Conservation (phyloP, 2,329 filamentous ascomycete genomes). For the Pseudocercospora eumusae region DNA sequence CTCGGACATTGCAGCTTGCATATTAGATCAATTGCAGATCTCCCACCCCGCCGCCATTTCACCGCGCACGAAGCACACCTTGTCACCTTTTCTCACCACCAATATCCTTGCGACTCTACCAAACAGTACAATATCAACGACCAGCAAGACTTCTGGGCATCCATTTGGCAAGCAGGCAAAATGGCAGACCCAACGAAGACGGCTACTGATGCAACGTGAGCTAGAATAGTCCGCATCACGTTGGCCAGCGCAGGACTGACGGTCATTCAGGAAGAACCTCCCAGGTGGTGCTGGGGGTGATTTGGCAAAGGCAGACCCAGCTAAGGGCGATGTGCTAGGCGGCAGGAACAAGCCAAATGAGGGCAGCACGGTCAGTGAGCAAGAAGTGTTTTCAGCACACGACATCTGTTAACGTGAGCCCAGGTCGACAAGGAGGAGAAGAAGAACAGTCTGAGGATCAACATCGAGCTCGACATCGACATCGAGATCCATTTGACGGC, state of each 20-base stretch:
- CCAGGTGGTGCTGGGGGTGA: slow-evolving; percentile 7
- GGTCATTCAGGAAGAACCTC: not conserved
- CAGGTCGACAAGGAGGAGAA: slow-evolving; percentile 23
- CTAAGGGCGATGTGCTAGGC: slow-evolving; percentile 11
- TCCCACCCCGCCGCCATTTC: not conserved
- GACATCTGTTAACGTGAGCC: not conserved
- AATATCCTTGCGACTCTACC: not conserved
- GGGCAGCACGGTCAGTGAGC: slow-evolving; percentile 10
- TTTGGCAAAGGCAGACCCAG: slow-evolving; percentile 14
- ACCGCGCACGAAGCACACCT: not conserved
- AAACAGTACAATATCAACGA: not conserved
- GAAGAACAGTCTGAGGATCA: slow-evolving; percentile 34
- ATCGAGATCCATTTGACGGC: slow-evolving; percentile 37
- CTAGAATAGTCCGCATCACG: not conserved
- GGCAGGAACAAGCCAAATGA: slow-evolving; percentile 5
- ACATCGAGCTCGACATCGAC: slow-evolving; percentile 35
- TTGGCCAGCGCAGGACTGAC: not conserved
- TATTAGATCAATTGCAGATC: slow-evolving; percentile 1
- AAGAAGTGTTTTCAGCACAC: not conserved
- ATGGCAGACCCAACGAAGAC: slow-evolving; percentile 16
- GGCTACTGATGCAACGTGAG: slow-evolving; percentile 13
- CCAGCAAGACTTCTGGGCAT: not conserved
- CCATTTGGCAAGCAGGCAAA: slow-evolving; percentile 7
- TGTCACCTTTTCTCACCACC: not conserved
- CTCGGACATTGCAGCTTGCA: not conserved